Conservation (phyloP, 352 stramenopile species). For the Phytophthora niederhauseri region DNA sequence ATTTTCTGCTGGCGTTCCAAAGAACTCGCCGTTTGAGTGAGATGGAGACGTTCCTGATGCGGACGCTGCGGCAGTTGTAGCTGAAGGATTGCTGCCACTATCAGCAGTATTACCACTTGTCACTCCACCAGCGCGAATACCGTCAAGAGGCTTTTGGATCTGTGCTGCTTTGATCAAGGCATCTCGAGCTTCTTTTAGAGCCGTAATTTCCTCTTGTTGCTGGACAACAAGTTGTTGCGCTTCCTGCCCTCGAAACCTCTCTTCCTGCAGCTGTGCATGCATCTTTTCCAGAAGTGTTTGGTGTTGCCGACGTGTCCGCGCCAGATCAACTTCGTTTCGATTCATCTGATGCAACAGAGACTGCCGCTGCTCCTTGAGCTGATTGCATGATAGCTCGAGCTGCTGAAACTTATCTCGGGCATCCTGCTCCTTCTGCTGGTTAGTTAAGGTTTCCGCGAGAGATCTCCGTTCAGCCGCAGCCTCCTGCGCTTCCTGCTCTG, state of each 20-base stretch:
- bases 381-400: slow-evolving; percentile 36
- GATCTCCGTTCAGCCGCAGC: slow-evolving; percentile 30
- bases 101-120: neutral
- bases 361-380: slow-evolving; percentile 33
- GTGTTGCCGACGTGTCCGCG: slow-evolving; percentile 39
- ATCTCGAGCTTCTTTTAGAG: slow-evolving; percentile 25
- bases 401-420: slow-evolving; percentile 40
- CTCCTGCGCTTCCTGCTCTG: slow-evolving; percentile 48
- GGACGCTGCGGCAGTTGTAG: neutral
- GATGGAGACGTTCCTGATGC: slow-evolving; percentile 7
- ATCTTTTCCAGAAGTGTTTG: slow-evolving; percentile 41
- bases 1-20: slow-evolving; percentile 50
- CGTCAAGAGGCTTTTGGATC: slow-evolving; percentile 22
- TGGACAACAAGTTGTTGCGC: slow-evolving; percentile 21
- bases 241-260: slow-evolving; percentile 10
- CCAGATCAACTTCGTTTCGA: slow-evolving; percentile 34
- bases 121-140: neutral
- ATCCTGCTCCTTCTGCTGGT: slow-evolving; percentile 51
- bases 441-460: slow-evolving; percentile 28
- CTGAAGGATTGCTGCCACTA: neutral
- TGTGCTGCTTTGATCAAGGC: slow-evolving; percentile 14
- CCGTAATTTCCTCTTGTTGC: slow-evolving; percentile 27
- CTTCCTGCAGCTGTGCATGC: slow-evolving; percentile 25
- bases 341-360: slow-evolving; percentile 42
- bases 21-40: slow-evolving; percentile 29